A percentile compares a stretch with the other conserved stretches of the same genome.
Evolutionary conservation across 106 monocot species (phyloP).

Genomic region (Dendrobium nobile): DNA sequence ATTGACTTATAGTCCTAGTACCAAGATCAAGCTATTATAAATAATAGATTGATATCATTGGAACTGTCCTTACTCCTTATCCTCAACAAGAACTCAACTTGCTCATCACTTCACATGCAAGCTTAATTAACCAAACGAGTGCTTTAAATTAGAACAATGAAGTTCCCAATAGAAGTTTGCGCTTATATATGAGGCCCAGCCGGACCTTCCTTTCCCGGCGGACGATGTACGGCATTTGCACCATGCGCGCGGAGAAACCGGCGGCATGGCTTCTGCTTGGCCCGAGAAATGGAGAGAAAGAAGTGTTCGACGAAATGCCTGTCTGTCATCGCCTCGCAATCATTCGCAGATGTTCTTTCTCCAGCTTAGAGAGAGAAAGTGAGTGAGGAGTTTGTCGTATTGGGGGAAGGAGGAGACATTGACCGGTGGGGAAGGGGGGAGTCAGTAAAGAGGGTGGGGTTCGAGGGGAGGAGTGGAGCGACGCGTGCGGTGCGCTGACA

Average conservation of each 20-base stretch:
- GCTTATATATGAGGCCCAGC: too few relatives aligned
- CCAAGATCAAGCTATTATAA: too few relatives aligned
- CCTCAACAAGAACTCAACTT: too few relatives aligned
- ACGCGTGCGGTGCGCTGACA: constrained; percentile 6
- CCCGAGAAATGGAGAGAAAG: not conserved
- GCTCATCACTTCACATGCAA: too few relatives aligned
- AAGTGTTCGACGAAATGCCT: not conserved
- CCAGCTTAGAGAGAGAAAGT: not conserved
- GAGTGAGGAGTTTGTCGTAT: not conserved
- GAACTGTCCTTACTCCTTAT: too few relatives aligned
- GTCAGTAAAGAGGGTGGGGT: not conserved
- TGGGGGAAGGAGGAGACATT: not conserved
- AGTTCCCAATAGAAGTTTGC: too few relatives aligned
- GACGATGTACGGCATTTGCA: not conserved
- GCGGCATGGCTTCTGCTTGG: not conserved
- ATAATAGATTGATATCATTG: too few relatives aligned
- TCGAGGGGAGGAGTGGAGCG: not conserved
- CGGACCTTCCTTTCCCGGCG: too few relatives aligned
- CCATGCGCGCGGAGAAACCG: not conserved
- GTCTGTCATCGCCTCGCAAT: not conserved
- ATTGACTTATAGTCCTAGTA: too few relatives aligned
- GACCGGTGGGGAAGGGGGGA: not conserved
- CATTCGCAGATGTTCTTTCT: not conserved
- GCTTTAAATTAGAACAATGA: too few relatives aligned
- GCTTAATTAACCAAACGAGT: too few relatives aligned